These are phyloP conservation scores for Colletotrichum sp. DNA, from an alignment of 2,329 filamentous ascomycete genomes.

Conservation along the genomic window DNA sequence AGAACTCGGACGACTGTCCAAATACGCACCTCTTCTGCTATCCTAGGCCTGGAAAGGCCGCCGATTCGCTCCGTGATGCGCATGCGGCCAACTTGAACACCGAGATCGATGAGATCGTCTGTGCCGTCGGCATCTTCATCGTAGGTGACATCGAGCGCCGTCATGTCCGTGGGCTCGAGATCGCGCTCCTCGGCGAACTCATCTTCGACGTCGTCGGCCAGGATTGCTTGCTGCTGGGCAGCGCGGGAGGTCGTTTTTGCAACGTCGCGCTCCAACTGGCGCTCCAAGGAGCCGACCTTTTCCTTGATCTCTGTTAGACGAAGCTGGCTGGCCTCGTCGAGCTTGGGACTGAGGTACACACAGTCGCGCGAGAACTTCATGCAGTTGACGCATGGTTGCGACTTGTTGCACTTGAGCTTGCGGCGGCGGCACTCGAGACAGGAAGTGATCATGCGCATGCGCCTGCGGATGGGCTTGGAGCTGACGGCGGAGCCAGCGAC, in stretches of 20 bases:
- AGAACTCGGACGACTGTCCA: not conserved
- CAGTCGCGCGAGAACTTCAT: conserved; percentile 58
- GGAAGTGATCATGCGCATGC: conserved; percentile 71
- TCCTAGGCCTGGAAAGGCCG: conserved; percentile 72
- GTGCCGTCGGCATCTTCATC: conserved; percentile 63
- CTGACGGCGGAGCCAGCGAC: not conserved
- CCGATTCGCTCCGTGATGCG: conserved; percentile 77
- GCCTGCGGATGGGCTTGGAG: conserved; percentile 55
- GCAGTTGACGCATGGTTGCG: conserved; percentile 73
- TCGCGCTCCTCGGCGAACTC: conserved; percentile 65
- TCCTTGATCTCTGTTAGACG: conserved; percentile 80
- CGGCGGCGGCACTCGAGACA: conserved; percentile 75
- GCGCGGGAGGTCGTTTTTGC: conserved; percentile 47
- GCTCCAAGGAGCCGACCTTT: conserved; percentile 75
- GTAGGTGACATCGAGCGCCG: conserved; percentile 70
- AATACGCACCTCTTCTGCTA: conserved; percentile 69
- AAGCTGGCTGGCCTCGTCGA: conserved; percentile 73
- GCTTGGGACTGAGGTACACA: conserved; percentile 68
- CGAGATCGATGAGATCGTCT: conserved; percentile 73
- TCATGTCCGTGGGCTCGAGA: conserved; percentile 67
- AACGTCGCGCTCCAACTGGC: conserved; percentile 72
- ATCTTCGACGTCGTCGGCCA: conserved; percentile 57
- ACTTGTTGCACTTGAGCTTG: conserved; percentile 81
- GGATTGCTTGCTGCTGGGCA: conserved; percentile 39
- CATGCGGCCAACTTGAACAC: conserved; percentile 74